These are phyloP conservation scores for Pestalotiopsis sp. DNA, from an alignment of 2,329 filamentous ascomycete species.

Conservation along the genomic window DNA sequence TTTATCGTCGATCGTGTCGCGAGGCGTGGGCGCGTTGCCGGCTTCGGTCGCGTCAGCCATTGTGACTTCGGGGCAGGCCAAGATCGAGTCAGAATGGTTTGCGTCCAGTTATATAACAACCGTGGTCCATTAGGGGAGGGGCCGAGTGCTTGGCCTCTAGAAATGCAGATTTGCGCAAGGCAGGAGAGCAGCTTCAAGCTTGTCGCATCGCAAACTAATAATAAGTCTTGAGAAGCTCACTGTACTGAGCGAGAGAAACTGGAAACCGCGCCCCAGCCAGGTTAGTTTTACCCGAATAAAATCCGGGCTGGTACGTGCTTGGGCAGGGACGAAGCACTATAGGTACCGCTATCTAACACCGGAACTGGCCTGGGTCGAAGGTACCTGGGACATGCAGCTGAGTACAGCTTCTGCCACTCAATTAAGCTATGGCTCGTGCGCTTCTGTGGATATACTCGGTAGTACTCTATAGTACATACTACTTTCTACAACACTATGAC, in stretches of 20 bases:
- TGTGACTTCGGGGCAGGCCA: not conserved
- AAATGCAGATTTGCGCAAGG: not conserved
- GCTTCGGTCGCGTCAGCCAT: constrained; percentile 35
- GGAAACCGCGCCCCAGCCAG: not conserved
- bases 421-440: not conserved
- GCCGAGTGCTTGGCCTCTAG: too few species aligned
- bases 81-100: not conserved
- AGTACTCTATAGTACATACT: too few species aligned
- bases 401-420: not conserved
- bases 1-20: constrained; percentile 54
- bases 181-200: not conserved
- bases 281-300: not conserved
- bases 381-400: too few species aligned
- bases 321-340: too few species aligned
- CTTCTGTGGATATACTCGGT: not conserved
- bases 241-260: not conserved
- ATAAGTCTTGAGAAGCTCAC: not conserved
- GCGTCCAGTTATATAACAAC: too few species aligned
- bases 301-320: too few species aligned
- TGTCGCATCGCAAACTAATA: constrained; percentile 1
- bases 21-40: constrained; percentile 47
- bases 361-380: too few species aligned
- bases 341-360: not conserved
- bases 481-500: too few species aligned
- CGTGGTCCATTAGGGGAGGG: not conserved